Percentiles rank a stretch among this genome's conserved stretches.
Conservation (phyloP, 495 filamentous ascomycete species). For the Penicillium malachiteum region DNA sequence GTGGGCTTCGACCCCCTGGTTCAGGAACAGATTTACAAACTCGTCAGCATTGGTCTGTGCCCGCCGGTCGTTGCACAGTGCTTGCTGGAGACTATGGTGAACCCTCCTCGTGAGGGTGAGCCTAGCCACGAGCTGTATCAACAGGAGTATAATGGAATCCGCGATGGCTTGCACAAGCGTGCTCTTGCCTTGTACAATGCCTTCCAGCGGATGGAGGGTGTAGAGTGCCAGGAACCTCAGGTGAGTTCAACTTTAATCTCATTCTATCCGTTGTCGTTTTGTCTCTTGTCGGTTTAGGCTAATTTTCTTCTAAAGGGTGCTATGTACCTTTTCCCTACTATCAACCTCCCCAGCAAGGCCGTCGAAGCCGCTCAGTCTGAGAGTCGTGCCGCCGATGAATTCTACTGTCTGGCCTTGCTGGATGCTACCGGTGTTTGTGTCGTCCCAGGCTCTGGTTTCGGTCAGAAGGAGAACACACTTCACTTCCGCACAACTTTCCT, state of each 20-base stretch:
- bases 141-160: slow-evolving; percentile 79
- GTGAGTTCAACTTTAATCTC: slow-evolving; percentile 27
- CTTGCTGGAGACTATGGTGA: slow-evolving; percentile 94
- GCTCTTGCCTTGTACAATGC: slow-evolving; percentile 83
- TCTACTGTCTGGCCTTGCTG: slow-evolving; percentile 85
- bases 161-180: slow-evolving; percentile 68
- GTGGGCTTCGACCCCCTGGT: slow-evolving; percentile 83
- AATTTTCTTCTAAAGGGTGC: slow-evolving; percentile 56
- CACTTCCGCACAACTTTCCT: slow-evolving; percentile 98
- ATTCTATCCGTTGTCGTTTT: too few species aligned
- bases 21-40: slow-evolving; percentile 94
- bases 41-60: slow-evolving; percentile 92
- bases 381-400: slow-evolving; percentile 80
- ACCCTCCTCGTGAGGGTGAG: slow-evolving; percentile 80
- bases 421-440: slow-evolving; percentile 96
- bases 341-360: slow-evolving; percentile 73
- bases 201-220: slow-evolving; percentile 93
- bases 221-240: slow-evolving; percentile 78
- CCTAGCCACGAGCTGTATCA: slow-evolving; percentile 79
- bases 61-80: slow-evolving; percentile 94
- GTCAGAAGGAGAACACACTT: slow-evolving; percentile 84
- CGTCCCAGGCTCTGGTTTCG: slow-evolving; percentile 88
- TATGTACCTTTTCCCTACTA: slow-evolving; percentile 99
- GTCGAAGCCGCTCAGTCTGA: slow-evolving; percentile 70
- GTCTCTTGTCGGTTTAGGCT: slow-evolving; percentile 1